Evolutionary conservation across 257 asterid genomes (phyloP), one percentile per base, ranked within the genome.

Genomic region (Ophiorrhiza pumila): DNA sequence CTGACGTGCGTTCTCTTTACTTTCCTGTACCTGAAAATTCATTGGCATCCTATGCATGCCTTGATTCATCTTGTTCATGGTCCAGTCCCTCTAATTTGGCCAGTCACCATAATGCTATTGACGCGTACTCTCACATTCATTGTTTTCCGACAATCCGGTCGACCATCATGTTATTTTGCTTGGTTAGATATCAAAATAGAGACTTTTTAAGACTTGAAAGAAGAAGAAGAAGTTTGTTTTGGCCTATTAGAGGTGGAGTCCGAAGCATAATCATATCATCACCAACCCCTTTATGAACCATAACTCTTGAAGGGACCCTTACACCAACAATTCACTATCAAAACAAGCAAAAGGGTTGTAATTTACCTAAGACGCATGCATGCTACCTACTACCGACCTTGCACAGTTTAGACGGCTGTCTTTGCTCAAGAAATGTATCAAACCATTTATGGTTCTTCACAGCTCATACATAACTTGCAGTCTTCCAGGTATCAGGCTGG

Each of bases 381-480:
- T 6, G 31, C 43, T 31, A 29, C 27, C 69, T 17, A 32, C 37
- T 12, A 32, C 62, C 39, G 22, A 72, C 37, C 22, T 45, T 42
- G 43, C 52, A 56, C 56, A 31, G 60, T 22, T 35, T 5, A 29
- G n/a, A 25, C 0, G 14, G n/a, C n/a, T n/a, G n/a, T 29, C 23
- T 71, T 22, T 14, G 58, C 32, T 64, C 37, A 31, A 42, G 34
- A 43, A 34, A 61, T 41, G 2, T 41, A 52, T 23, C 72, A 65
- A 27, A 53, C 17, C 59, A 57, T 75, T 75, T 32, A 67, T 56
- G 69, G 2, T 25, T 74, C 60, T 53, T 29, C 7, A 53, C 73
- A 22, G 66, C 74, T 32, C 74, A 20, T 15, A 42, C 74, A 20
- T 15, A 42, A 55, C 47, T 41, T 39, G 9, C 7, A 12, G 18